Conservation (phyloP, 2,329 filamentous ascomycete species). For the Myriosclerotinia curreyana region DNA sequence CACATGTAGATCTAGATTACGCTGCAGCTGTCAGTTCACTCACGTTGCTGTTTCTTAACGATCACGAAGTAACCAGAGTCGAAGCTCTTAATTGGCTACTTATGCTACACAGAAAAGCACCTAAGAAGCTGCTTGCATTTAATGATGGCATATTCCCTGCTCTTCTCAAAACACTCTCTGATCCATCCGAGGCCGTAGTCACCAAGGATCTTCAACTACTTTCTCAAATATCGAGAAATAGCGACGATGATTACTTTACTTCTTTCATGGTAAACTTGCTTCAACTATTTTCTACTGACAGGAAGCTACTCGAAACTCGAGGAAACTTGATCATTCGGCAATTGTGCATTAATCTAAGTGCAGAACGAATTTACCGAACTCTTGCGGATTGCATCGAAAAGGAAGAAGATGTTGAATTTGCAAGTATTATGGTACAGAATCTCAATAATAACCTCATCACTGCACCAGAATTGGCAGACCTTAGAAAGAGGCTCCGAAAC, state of each 20-base stretch:
- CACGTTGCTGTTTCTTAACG: conserved; percentile 90
- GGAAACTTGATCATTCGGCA: conserved; percentile 97
- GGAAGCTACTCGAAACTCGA: conserved; percentile 82
- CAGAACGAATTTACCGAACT: conserved; percentile 92
- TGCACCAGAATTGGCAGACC: conserved; percentile 85
- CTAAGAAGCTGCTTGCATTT: conserved; percentile 87
- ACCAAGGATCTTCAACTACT: conserved; percentile 90
- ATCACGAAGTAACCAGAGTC: conserved; percentile 92
- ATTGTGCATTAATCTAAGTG: conserved; percentile 85
- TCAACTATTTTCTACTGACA: conserved; percentile 92
- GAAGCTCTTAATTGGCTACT: conserved; percentile 94
- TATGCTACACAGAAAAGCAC: conserved; percentile 95
- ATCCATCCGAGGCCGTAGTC: conserved; percentile 92
- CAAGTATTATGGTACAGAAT: conserved; percentile 99
- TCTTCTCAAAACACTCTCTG: conserved; percentile 90
- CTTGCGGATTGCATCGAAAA: conserved; percentile 95
- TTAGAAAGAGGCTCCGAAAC: conserved; percentile 86
- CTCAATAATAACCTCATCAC: conserved; percentile 99
- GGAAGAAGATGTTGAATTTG: conserved; percentile 97
- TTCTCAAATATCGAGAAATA: conserved; percentile 94
- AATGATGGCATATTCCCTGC: conserved; percentile 97
- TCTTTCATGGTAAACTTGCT: conserved; percentile 98
- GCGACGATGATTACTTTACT: conserved; percentile 94
- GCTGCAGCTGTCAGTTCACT: conserved; percentile 90
- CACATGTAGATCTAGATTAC: conserved; percentile 81